Conservation (phyloP, 1,284 basidiomycete species). For the Anthracocystis setariae region DNA sequence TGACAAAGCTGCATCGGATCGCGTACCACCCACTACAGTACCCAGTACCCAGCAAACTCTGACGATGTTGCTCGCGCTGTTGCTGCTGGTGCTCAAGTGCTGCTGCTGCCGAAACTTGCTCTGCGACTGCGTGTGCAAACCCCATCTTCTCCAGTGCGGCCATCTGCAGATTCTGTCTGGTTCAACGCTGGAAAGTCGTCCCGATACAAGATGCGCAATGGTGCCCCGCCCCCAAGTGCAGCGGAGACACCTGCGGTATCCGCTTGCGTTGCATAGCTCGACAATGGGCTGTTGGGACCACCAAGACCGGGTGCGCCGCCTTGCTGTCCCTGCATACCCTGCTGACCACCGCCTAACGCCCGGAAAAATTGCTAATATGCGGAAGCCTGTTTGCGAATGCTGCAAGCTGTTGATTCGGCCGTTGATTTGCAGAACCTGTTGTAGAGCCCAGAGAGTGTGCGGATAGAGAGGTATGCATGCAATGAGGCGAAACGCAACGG, state of each 20-base stretch:
- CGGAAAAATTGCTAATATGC: constrained; percentile 53
- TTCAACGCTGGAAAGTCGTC: constrained; percentile 66
- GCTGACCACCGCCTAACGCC: constrained; percentile 46
- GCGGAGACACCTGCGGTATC: constrained; percentile 43
- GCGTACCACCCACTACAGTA: constrained; percentile 38
- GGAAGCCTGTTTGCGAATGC: constrained; percentile 44
- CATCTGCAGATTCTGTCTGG: constrained; percentile 34
- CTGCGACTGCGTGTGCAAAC: constrained; percentile 47
- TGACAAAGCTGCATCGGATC: constrained; percentile 45
- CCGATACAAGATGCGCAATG: constrained; percentile 51
- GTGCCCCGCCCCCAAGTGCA: constrained; percentile 38
- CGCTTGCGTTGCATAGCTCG: constrained; percentile 61
- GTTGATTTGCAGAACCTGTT: constrained; percentile 37
- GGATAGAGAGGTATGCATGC: too few species aligned
- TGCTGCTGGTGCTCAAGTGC: constrained; percentile 60
- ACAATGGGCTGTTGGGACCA: constrained; percentile 36
- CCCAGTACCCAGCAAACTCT: constrained; percentile 49
- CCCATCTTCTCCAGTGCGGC: constrained; percentile 39
- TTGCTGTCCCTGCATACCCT: constrained; percentile 37
- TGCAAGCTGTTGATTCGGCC: constrained; percentile 33
- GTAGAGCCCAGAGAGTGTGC: too few species aligned
- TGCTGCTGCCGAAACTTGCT: constrained; percentile 61
- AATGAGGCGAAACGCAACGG: background rate
- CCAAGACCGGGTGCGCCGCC: constrained; percentile 45
- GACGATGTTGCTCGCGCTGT: constrained; percentile 57